Evolutionary conservation across 768 basidiomycete genomes (phyloP), one percentile per base, ranked within the genome.

Genomic region (Calocera cornea): DNA sequence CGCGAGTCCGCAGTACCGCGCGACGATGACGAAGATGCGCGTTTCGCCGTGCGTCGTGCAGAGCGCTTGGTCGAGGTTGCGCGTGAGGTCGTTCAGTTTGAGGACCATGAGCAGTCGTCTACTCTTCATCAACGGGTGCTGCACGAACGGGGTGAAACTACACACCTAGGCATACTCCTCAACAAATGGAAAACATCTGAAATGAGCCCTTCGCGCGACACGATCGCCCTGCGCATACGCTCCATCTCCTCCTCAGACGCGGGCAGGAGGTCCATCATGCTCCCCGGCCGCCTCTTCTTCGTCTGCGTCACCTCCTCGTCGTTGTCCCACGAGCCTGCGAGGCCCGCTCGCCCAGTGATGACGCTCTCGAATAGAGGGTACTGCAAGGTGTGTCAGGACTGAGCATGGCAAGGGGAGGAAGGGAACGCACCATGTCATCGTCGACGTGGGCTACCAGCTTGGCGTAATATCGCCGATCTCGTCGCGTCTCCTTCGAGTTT

Each of bases 341-440:
- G 76, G 1, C 85, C 86, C 19, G 90, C 86, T 44, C 93, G 84
- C 2, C 86, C 86, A 11, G 95, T 97, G 50, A 98, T 87, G 16
- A 95, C 95, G 24, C 92, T 91, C 76, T 97, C 93, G 69, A 98
- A 94, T 12, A 97, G 83, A 10, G 93, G 90, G 74, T 97, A 98
- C 89, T 95, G 72, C 0, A 33, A 11, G 68, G 68, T 34, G 64
- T 27, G 64, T 27, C 24, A 60, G 65, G 34, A 64, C 10, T 34
- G 63, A 67, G 27, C 67, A 49, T 41, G 70, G n/a, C 41, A 64
- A 22, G n/a, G 64, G 24, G 47, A 64, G 41, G 36, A 65, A 69
- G 19, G 64, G 24, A 17, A 76, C 84, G 67, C 72, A 95, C 92
- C 71, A 95, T 81, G 68, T 93, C 92, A 44, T 88, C 85, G 2